Evolutionary conservation across 2,329 filamentous ascomycete genomes (phyloP).

Genomic region (Xylariaceae sp.): DNA sequence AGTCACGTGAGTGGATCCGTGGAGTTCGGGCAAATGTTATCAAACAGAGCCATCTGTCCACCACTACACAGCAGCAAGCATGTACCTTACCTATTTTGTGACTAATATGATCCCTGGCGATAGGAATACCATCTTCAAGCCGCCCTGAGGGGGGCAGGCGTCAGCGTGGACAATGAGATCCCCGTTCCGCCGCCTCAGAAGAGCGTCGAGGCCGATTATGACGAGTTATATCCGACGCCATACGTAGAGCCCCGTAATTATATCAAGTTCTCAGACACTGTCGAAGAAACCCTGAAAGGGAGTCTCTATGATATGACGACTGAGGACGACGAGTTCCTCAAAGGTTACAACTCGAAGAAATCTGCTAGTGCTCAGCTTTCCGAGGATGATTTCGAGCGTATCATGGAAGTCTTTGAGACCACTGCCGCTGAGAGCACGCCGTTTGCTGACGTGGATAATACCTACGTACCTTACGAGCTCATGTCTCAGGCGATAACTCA

Average conservation of each 20-base stretch:
- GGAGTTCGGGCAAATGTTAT: too few species aligned
- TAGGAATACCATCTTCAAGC: conserved; percentile 95
- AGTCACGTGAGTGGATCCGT: conserved; percentile 36
- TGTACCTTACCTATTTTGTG: conserved; percentile 3
- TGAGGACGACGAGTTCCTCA: conserved; percentile 82
- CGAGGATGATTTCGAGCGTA: conserved; percentile 87
- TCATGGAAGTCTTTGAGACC: conserved; percentile 93
- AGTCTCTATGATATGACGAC: conserved; percentile 91
- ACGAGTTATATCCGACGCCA: conserved; percentile 72
- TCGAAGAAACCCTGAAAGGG: conserved; percentile 81
- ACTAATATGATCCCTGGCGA: conserved; percentile 11
- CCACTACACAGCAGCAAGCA: too few species aligned
- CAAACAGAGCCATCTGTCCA: too few species aligned
- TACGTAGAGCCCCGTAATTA: conserved; percentile 87
- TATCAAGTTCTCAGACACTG: conserved; percentile 95
- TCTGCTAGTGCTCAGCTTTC: conserved; percentile 61
- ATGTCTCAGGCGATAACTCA: conserved; percentile 64
- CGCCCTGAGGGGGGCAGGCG: conserved; percentile 56
- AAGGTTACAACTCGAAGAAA: conserved; percentile 74
- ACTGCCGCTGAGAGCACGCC: conserved; percentile 78
- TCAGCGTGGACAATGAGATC: conserved; percentile 55
- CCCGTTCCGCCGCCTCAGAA: conserved; percentile 60
- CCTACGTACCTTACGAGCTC: conserved; percentile 69
- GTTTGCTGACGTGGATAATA: conserved; percentile 84
- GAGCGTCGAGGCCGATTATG: conserved; percentile 68